Conservation (phyloP, 2,329 filamentous ascomycete genomes). For the Tolypocladium guangdongense region DNA sequence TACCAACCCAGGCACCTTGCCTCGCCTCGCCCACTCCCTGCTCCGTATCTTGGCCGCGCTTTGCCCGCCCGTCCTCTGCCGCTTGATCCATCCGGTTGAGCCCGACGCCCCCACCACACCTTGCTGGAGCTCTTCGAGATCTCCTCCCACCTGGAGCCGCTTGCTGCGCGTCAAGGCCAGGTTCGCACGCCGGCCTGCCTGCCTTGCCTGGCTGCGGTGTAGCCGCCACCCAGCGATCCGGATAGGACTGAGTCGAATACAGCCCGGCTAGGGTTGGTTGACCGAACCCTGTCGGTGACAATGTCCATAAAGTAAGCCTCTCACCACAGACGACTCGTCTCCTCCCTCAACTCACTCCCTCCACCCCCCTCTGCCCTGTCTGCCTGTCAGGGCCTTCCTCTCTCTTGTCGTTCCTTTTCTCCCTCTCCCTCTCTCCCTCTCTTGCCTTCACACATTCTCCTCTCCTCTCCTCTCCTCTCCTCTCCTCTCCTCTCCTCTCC, state of each 20-base stretch:
- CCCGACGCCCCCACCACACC: slow-evolving; percentile 1
- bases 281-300: slow-evolving; percentile 24
- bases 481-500: too few relatives aligned
- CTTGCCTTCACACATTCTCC: background rate
- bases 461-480: too few relatives aligned
- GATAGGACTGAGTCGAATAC: slow-evolving; percentile 6
- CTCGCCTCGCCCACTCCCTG: background rate
- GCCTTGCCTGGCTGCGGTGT: background rate
- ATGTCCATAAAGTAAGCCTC: slow-evolving; percentile 46
- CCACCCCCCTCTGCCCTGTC: slow-evolving; percentile 1
- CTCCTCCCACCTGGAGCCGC: background rate
- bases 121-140: background rate
- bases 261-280: slow-evolving; percentile 16
- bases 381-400: slow-evolving; percentile 4
- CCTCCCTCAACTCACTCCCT: slow-evolving; percentile 3
- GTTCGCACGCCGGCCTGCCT: background rate
- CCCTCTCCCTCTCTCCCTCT: slow-evolving; percentile 6
- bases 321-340: slow-evolving; percentile 5
- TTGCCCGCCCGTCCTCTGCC: background rate
- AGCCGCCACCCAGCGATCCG: slow-evolving; percentile 8
- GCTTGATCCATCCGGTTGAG: background rate
- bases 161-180: background rate
- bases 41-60: background rate
- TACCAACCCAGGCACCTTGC: background rate
- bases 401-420: slow-evolving; percentile 3